Conservation (phyloP, 2,329 filamentous ascomycete species). For the Fusarium hostae region DNA sequence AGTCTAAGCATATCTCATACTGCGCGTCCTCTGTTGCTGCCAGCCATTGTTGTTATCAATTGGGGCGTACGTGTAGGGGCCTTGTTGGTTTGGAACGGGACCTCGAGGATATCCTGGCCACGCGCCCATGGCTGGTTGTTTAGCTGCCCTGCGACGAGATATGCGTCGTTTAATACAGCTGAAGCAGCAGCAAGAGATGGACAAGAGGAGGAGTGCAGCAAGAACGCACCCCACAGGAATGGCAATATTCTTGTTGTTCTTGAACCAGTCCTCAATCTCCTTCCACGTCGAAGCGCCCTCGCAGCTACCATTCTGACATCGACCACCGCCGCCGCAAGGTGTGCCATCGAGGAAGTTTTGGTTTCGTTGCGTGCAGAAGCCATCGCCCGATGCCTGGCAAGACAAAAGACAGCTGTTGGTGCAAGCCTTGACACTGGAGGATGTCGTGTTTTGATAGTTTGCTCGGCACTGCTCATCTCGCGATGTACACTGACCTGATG, state of each 20-base stretch:
- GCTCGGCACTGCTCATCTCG: conserved; percentile 89
- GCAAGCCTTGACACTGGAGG: conserved; percentile 83
- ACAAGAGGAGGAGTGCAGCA: conserved; percentile 77
- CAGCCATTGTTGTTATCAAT: conserved; percentile 33
- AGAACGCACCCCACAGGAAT: conserved; percentile 81
- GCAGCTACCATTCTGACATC: conserved; percentile 83
- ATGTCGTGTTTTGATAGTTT: conserved; percentile 79
- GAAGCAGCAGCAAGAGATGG: conserved; percentile 74
- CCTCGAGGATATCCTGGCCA: conserved; percentile 41
- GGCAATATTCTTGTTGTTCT: conserved; percentile 79
- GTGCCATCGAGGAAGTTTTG: conserved; percentile 97
- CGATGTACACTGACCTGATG: conserved; percentile 93
- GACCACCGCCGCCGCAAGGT: conserved; percentile 80
- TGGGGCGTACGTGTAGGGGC: conserved; percentile 38
- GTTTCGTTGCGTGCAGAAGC: conserved; percentile 78
- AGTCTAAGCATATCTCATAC: conserved; percentile 48
- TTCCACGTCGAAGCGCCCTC: conserved; percentile 74
- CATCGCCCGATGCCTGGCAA: conserved; percentile 78
- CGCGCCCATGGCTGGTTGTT: conserved; percentile 40
- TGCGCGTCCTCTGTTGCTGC: conserved; percentile 34
- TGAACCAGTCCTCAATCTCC: conserved; percentile 80
- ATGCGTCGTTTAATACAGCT: conserved; percentile 53
- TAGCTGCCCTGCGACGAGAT: conserved; percentile 40
- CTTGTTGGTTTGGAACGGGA: conserved; percentile 32
- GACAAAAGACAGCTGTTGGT: conserved; percentile 74